Conservation (phyloP, 2,329 filamentous ascomycete species). For the Nigrospora sphaerica region DNA sequence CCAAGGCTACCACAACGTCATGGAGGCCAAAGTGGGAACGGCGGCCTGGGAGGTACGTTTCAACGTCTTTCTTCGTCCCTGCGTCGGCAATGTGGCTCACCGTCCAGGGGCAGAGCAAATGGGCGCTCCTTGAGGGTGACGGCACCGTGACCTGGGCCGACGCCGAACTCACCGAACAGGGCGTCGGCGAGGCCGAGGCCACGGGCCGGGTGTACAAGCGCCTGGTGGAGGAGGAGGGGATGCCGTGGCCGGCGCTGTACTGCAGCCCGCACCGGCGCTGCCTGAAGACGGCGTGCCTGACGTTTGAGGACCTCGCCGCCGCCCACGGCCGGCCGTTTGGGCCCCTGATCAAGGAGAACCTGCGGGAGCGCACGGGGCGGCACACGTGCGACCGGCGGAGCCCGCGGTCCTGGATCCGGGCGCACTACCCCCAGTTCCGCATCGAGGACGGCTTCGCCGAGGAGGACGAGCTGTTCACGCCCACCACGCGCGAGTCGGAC, state of each 20-base stretch:
- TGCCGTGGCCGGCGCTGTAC: constrained; percentile 39
- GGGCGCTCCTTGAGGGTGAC: constrained; percentile 6
- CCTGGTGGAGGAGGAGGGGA: constrained; percentile 28
- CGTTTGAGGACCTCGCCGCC: constrained; percentile 27
- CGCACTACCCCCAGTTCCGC: constrained; percentile 30
- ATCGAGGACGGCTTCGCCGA: constrained; percentile 40
- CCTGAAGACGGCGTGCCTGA: constrained; percentile 36
- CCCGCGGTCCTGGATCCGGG: constrained; percentile 27
- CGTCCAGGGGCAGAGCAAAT: constrained; percentile 1
- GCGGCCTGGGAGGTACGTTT: constrained; percentile 3
- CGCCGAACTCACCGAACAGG: constrained; percentile 30
- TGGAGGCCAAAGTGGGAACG: constrained; percentile 4
- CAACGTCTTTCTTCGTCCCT: background rate
- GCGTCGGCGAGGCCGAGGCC: constrained; percentile 33
- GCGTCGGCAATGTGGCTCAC: background rate
- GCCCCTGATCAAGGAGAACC: constrained; percentile 37
- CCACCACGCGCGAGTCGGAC: constrained; percentile 29
- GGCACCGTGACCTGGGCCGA: constrained; percentile 4
- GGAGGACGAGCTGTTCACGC: constrained; percentile 35
- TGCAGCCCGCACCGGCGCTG: constrained; percentile 40
- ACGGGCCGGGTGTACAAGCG: constrained; percentile 35
- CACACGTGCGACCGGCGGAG: constrained; percentile 44
- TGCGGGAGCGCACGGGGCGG: constrained; percentile 40
- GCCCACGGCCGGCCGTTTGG: constrained; percentile 27
- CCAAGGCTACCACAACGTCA: constrained; percentile 4